These are phyloP conservation scores for Lachancea quebecensis DNA, from an alignment of 805 yeast genomes.

Conservation along the genomic window DNA sequence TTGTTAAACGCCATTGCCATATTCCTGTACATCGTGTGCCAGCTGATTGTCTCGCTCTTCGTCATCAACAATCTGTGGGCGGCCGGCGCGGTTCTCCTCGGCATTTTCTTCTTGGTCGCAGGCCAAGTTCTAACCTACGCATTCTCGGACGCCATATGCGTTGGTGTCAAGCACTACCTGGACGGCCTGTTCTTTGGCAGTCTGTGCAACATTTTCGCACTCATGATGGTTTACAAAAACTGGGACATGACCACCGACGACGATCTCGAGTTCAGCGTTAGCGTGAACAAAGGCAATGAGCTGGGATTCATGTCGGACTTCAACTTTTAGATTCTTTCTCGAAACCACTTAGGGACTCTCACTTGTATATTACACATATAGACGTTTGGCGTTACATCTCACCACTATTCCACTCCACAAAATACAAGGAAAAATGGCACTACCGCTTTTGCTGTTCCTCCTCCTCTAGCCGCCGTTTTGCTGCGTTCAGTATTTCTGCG, in stretches of 20 bases:
- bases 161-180: conserved; percentile 69
- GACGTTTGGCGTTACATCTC: conserved; percentile 1
- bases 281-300: conserved; percentile 39
- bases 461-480: conserved; percentile 17
- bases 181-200: conserved; percentile 88
- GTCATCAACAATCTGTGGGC: conserved; percentile 82
- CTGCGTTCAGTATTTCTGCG: conserved; percentile 23
- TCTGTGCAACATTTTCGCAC: conserved; percentile 67
- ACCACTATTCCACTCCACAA: no score
- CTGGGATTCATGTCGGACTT: background rate
- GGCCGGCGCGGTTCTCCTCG: conserved; percentile 70
- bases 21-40: conserved; percentile 56
- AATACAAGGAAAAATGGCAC: no score
- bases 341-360: no score
- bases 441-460: background rate
- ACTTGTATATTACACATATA: background rate
- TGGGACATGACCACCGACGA: conserved; percentile 96
- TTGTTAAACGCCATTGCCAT: conserved; percentile 64
- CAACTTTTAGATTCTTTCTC: background rate
- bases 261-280: conserved; percentile 85
- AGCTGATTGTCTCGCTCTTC: conserved; percentile 56
- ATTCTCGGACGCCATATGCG: conserved; percentile 60
- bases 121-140: conserved; percentile 78
- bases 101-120: conserved; percentile 62
- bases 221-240: conserved; percentile 92